phyloP scores from a whole-genome alignment of 2,329 filamentous ascomycete genomes.

The Pochonia chlamydosporia region DNA sequence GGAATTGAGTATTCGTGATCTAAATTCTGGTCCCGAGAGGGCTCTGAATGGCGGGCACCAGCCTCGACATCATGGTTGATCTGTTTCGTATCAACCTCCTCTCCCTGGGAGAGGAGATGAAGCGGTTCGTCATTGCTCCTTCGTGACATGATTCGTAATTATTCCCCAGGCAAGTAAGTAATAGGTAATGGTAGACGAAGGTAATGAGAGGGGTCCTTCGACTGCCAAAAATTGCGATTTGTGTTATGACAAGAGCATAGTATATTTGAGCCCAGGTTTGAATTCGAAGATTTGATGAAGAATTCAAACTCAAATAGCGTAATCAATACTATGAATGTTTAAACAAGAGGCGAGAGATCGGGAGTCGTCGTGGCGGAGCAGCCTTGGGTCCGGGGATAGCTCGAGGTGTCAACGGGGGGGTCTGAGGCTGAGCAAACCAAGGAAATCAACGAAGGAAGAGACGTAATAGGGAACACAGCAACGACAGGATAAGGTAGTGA shows the following conservation, averaged over 20 bases:
- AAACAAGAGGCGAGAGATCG: background rate
- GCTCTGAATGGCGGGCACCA: slow-evolving; percentile 20
- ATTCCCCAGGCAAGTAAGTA: background rate
- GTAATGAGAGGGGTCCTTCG: background rate
- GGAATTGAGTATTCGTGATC: slow-evolving; percentile 40
- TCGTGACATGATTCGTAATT: slow-evolving; percentile 24
- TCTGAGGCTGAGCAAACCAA: background rate
- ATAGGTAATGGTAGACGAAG: background rate
- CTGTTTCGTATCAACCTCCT: slow-evolving; percentile 23
- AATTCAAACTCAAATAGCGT: background rate
- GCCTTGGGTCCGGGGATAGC: background rate
- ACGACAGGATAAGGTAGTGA: slow-evolving; percentile 5
- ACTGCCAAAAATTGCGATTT: slow-evolving; percentile 2
- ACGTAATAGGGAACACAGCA: slow-evolving; percentile 4
- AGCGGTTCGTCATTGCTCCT: slow-evolving; percentile 25
- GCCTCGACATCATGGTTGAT: slow-evolving; percentile 26
- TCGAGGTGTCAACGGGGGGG: background rate
- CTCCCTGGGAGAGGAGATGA: slow-evolving; percentile 24
- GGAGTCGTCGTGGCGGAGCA: slow-evolving; percentile 5
- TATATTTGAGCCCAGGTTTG: background rate
- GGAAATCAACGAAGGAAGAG: background rate
- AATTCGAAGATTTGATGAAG: background rate
- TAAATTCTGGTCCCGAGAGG: slow-evolving; percentile 27
- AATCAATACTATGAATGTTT: background rate
- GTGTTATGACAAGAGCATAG: slow-evolving; percentile 4